Evolutionary conservation across 2,329 filamentous ascomycete species (phyloP), one percentile per base, ranked within the genome.

Genomic region (Beauveria varroae): DNA sequence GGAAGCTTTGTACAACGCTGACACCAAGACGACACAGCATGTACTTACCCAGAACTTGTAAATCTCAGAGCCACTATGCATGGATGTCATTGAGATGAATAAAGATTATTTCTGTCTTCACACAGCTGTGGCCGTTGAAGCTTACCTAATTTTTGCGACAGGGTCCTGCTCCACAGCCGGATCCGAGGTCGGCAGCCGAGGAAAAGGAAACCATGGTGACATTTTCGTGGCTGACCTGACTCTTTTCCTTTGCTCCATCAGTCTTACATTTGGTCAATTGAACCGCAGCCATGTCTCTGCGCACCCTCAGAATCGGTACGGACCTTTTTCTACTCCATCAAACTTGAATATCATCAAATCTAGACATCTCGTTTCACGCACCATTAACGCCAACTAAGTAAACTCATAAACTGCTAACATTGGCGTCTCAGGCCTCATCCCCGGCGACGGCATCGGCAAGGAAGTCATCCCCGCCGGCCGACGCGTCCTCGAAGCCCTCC

Each of bases 401-500:
- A 8, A 56, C 7, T 4, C 4, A 24, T 34, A 47, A 3, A 18
- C 16, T 40, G 34, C 37, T 37, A 24, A 43, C 47, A 37, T 37
- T 40, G 26, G 8, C 43, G 47, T 37, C n/a, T 28, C 67, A 96
- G 93, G 93, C 75, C 90, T 98, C 70, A 98, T 99, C 74, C 90
- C 95, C 70, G 95, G 95, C 72, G 95, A 99, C 79, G 95, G 95
- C 77, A 99, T 99, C 78, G 95, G 95, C 78, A 91, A 91, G 74
- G 95, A 99, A 79, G 95, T 99, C 75, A 98, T 99, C 76, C 95
- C 95, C 67, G 90, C 95, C 60, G 95, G 93, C 57, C 90, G 91
- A 70, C 88, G 90, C 66, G 81, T 98, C 68, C 90, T 99, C 71
- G 93, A 99, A 80, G 89, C 95, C 56, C 88, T 99, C 2, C 93